A percentile compares a stretch with the other conserved stretches of the same genome.
phyloP scores from a whole-genome alignment of 2,329 filamentous ascomycete species.

The Teratosphaeria nubilosa region DNA sequence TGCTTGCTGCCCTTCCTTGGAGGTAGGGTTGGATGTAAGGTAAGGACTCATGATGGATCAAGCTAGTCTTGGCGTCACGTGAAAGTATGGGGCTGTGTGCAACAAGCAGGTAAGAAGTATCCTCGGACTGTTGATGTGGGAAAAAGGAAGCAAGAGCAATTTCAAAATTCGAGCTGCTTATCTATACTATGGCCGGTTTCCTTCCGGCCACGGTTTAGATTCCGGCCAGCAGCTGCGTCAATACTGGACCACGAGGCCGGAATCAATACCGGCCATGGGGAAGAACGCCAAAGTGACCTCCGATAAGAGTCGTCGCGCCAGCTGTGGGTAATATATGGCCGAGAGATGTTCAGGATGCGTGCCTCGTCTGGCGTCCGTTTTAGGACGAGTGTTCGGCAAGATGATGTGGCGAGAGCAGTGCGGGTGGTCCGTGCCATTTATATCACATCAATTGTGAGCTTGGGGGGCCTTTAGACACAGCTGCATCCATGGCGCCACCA shows the following conservation, averaged over 20 bases:
- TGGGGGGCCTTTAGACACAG: too few species aligned
- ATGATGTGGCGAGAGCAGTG: not conserved
- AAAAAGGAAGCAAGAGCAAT: constrained; percentile 8
- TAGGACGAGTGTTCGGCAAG: not conserved
- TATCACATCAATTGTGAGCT: not conserved
- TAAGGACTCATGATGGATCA: constrained; percentile 9
- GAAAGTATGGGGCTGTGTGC: not conserved
- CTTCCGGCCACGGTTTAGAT: constrained; percentile 9
- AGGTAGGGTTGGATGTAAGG: not conserved
- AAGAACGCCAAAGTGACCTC: not conserved
- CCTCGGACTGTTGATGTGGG: constrained; percentile 1
- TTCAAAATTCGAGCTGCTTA: constrained; percentile 9
- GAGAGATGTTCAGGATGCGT: not conserved
- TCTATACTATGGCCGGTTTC: constrained; percentile 14
- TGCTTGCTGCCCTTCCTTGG: not conserved
- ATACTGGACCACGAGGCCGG: constrained; percentile 16
- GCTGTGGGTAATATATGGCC: not conserved
- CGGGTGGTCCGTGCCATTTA: not conserved
- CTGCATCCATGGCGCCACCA: too few species aligned
- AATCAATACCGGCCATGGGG: constrained; percentile 11
- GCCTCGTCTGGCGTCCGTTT: not conserved
- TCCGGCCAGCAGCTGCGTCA: constrained; percentile 3
- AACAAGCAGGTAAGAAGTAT: not conserved
- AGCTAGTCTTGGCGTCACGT: constrained; percentile 3
- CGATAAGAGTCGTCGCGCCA: not conserved